Evolutionary conservation across 352 stramenopile species (phyloP), one percentile per base, ranked within the genome.

Genomic region (Phytophthora parvispora): DNA sequence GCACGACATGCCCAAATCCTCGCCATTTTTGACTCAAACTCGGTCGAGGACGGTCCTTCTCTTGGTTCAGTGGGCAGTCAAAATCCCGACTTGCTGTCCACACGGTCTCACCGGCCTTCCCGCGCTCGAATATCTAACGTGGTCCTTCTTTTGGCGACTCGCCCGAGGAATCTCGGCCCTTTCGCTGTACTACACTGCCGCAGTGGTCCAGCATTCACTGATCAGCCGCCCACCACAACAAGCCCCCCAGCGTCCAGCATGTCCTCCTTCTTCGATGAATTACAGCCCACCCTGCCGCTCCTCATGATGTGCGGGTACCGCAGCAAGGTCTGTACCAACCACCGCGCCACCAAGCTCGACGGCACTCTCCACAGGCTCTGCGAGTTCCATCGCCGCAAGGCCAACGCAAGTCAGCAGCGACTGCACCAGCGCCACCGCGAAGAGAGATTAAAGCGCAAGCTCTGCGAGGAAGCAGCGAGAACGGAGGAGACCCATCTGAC

Each of bases 291-390:
- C 7, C 28, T 22, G 18, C 63, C 49, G n/a, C 47, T 73, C 49
- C 59, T 75, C n/a, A 58, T 76, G 58, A 60, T 64, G 59, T 80
- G 72, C 25, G 48, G 60, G 6, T 91, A 91, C 53, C 73, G 78
- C 15, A 88, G 78, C 65, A 91, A 90, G 56, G 64, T 80, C 52
- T 91, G 83, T 67, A 77, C 69, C 36, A 79, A 81, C 47, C 51
- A 62, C 3, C 81, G 83, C 50, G 74, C 78, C 16, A 75, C 74
- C 22, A 90, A 90, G 56, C 47, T 80, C 25, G 81, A 84, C 20
- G 81, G 83, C 6, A 76, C 74, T 1, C 59, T 87, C 16, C 83
- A 91, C 74, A 81, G 80, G 20, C 71, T 88, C 25, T 91, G 83
- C 53, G 81, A 91, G 29, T 76, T 84, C 43, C 83, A 91, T 43